These are phyloP conservation scores for Penicillium daleae DNA, from an alignment of 495 filamentous ascomycete genomes.

Conservation along the genomic window DNA sequence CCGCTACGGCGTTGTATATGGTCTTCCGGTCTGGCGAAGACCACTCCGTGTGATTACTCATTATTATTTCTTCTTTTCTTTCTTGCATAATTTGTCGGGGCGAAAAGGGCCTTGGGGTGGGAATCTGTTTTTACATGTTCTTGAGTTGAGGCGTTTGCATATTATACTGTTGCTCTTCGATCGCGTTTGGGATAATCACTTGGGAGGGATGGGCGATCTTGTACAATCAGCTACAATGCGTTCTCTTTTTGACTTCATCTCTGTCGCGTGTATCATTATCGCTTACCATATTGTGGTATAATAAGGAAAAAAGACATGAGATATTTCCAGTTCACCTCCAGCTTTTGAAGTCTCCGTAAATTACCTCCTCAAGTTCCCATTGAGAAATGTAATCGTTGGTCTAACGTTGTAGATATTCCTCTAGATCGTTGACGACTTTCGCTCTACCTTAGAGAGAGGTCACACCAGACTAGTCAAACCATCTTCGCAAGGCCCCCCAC, in stretches of 20 bases:
- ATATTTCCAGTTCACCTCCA: neutral
- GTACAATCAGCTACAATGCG: constrained; percentile 33
- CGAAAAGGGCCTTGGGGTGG: constrained; percentile 26
- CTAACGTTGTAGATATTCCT: neutral
- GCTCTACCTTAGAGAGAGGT: neutral
- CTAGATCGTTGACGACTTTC: too few relatives aligned
- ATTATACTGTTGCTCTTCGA: constrained; percentile 19
- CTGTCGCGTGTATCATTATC: constrained; percentile 27
- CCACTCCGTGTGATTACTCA: constrained; percentile 24
- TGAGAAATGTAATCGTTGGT: neutral
- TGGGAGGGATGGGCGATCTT: constrained; percentile 26
- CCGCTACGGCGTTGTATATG: constrained; percentile 45
- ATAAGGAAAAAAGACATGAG: constrained; percentile 19
- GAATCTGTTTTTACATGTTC: constrained; percentile 22
- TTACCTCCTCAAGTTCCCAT: neutral
- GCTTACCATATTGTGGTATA: constrained; percentile 22
- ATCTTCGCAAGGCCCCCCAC: neutral
- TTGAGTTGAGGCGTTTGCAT: constrained; percentile 30
- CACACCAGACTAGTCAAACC: neutral
- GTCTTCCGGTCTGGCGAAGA: constrained; percentile 23
- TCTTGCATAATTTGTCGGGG: constrained; percentile 38
- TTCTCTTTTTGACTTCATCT: constrained; percentile 17
- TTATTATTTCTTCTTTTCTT: constrained; percentile 20
- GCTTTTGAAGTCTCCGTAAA: neutral
- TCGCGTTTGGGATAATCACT: constrained; percentile 28